Conservation (phyloP, 164 flowering plant genomes). For the Kalanchoe fedtschenkoi region DNA sequence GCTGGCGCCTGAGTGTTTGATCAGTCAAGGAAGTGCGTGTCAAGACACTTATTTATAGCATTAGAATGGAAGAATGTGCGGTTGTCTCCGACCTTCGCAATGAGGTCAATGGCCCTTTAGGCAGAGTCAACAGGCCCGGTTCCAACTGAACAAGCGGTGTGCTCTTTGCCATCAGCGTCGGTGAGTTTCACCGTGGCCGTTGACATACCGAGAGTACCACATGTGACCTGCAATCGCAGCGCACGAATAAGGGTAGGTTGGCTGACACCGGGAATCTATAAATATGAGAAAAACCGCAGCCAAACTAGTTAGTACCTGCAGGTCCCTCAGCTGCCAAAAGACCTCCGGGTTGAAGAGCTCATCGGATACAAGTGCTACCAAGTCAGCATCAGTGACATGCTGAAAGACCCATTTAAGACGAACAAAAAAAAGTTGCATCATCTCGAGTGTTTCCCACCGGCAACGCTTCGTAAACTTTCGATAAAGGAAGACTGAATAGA, state of each 20-base stretch:
- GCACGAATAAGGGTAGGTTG: slow-evolving; percentile 4
- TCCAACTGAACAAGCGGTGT: slow-evolving; percentile 75
- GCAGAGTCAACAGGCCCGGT: slow-evolving; percentile 96
- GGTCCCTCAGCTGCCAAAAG: slow-evolving; percentile 67
- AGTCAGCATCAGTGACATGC: slow-evolving; percentile 76
- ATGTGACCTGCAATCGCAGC: slow-evolving; percentile 51
- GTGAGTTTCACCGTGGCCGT: slow-evolving; percentile 82
- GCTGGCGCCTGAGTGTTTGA: slow-evolving; percentile 48
- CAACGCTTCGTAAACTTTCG: no score
- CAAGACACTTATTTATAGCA: background rate
- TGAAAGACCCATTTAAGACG: no score
- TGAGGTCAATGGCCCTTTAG: slow-evolving; percentile 80
- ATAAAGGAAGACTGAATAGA: no score
- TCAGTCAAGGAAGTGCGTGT: background rate
- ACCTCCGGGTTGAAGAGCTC: slow-evolving; percentile 81
- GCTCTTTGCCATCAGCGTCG: slow-evolving; percentile 52
- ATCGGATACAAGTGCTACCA: slow-evolving; percentile 75
- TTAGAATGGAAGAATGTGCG: background rate
- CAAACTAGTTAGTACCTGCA: slow-evolving; percentile 46
- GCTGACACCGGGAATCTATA: background rate
- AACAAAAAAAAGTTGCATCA: no score
- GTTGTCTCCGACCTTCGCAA: slow-evolving; percentile 54
- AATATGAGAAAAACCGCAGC: background rate
- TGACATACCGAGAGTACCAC: slow-evolving; percentile 90
- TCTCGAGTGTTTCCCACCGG: no score